Percentiles rank a stretch among this genome's conserved stretches.
These are phyloP conservation scores for Chaetomiaceae sp. DNA, from an alignment of 2,329 filamentous ascomycete species.

Conservation along the genomic window DNA sequence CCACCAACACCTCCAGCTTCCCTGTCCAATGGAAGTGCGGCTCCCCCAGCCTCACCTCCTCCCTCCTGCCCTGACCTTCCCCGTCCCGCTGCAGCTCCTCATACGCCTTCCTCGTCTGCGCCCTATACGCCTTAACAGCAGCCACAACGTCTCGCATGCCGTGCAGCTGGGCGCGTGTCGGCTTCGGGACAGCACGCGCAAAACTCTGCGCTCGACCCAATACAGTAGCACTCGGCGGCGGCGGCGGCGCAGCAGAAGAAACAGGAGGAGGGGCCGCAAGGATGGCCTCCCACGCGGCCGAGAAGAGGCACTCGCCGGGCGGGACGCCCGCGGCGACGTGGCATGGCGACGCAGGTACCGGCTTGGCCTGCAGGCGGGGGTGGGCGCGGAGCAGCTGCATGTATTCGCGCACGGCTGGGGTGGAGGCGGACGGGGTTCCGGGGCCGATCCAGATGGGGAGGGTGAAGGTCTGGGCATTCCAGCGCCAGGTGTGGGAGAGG, in stretches of 20 bases:
- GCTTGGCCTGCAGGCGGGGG: constrained; percentile 28
- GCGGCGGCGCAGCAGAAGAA: too few relatives aligned
- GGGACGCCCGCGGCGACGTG: constrained; percentile 48
- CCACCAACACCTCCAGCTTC: constrained; percentile 30
- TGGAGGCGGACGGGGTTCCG: constrained; percentile 24
- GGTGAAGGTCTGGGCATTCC: constrained; percentile 26
- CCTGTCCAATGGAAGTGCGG: constrained; percentile 36
- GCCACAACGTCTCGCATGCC: constrained; percentile 40
- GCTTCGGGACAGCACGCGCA: constrained; percentile 21
- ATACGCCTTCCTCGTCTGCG: constrained; percentile 28
- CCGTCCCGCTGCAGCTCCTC: constrained; percentile 9
- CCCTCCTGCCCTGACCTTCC: constrained; percentile 13
- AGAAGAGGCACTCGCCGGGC: constrained; percentile 38
- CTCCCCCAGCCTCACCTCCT: constrained; percentile 10
- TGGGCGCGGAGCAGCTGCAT: constrained; percentile 37
- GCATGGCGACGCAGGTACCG: constrained; percentile 42
- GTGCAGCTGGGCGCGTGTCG: constrained; percentile 27
- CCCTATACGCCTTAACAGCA: constrained; percentile 37
- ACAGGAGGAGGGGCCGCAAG: constrained; percentile 20
- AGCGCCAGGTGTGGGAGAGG: constrained; percentile 19
- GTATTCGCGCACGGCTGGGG: constrained; percentile 41
- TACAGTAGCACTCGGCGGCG: neutral
- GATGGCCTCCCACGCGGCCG: constrained; percentile 47
- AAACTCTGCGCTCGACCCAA: neutral
- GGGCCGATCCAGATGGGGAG: constrained; percentile 44